phyloP scores from a whole-genome alignment of 2,329 filamentous ascomycete species.

The Huntiella omanensis region DNA sequence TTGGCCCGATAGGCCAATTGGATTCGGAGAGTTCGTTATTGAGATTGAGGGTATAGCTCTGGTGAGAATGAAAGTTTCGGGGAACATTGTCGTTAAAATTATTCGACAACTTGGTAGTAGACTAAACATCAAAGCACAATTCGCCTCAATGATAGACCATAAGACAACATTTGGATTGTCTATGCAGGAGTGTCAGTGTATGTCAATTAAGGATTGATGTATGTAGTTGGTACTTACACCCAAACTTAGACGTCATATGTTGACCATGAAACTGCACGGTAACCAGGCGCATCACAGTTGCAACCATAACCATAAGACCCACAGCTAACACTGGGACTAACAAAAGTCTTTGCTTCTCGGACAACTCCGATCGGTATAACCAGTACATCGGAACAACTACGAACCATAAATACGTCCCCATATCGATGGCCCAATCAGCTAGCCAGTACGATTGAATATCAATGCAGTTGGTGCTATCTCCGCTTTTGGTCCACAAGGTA shows the following conservation, averaged over 20 bases:
- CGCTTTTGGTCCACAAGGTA: not conserved
- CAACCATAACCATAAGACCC: not conserved
- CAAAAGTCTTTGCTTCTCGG: not conserved
- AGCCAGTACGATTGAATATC: not conserved
- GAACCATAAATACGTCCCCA: not conserved
- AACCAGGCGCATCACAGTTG: not conserved
- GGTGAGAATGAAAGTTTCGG: constrained; percentile 1
- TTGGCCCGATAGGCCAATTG: not conserved
- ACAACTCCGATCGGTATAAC: not conserved
- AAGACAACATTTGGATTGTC: not conserved
- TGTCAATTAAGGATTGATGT: not conserved
- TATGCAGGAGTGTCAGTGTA: not conserved
- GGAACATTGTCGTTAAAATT: not conserved
- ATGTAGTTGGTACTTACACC: not conserved
- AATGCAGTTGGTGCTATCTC: not conserved
- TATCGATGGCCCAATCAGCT: not conserved
- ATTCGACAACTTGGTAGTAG: not conserved
- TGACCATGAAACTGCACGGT: not conserved
- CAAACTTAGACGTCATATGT: not conserved
- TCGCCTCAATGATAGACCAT: constrained; percentile 3
- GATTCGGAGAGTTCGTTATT: not conserved
- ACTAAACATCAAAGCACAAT: not conserved
- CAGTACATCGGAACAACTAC: not conserved
- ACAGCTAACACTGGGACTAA: not conserved
- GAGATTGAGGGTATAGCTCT: not conserved